These are phyloP conservation scores for Brassica incana DNA, from an alignment of 345 rosid genomes.

Conservation along the genomic window DNA sequence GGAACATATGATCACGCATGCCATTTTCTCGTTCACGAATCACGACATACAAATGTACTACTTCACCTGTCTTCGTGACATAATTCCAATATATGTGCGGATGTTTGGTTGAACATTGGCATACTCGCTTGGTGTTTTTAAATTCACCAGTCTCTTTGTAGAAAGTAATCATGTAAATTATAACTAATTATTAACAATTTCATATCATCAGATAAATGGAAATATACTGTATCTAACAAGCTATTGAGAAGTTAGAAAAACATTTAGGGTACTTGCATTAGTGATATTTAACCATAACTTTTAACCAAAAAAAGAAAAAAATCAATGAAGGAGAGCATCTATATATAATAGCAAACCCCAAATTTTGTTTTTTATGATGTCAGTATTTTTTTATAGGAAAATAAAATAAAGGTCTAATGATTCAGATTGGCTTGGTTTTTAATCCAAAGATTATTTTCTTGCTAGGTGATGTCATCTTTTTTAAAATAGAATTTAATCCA, in stretches of 20 bases:
- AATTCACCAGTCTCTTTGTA: background rate
- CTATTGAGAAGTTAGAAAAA: background rate
- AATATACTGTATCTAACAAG: background rate
- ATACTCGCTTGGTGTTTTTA: background rate
- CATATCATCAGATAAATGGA: background rate
- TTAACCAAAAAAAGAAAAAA: background rate
- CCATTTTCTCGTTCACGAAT: background rate
- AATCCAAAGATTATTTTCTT: background rate
- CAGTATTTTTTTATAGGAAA: no score
- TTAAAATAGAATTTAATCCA: no score
- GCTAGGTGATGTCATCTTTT: no score
- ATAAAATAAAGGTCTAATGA: background rate
- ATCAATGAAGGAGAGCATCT: background rate
- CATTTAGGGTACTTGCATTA: background rate
- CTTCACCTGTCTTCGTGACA: background rate
- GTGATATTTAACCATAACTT: background rate
- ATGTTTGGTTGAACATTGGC: background rate
- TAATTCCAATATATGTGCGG: background rate
- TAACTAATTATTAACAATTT: background rate
- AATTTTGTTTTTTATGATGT: no score
- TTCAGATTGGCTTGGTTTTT: background rate
- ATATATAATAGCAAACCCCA: background rate
- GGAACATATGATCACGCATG: conserved; percentile 23
- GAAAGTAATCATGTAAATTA: background rate
- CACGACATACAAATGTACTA: background rate